Evolutionary conservation across 305 asterid genomes (phyloP).

Genomic region (Solanum hybrid): DNA sequence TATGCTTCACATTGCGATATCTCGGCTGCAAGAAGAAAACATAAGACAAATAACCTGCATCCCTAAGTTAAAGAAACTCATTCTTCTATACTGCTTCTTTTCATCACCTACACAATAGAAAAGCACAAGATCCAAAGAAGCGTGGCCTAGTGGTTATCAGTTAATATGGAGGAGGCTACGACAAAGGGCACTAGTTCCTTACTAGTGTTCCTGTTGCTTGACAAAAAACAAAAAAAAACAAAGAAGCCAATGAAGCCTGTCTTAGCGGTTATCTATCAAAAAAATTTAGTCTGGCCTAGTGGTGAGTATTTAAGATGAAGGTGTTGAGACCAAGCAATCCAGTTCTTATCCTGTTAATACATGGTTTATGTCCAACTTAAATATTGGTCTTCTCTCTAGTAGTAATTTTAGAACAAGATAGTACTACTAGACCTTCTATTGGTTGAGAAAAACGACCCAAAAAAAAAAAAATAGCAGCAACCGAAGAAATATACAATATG

Average conservation of each 20-base stretch:
- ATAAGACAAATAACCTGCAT: background rate
- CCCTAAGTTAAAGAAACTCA: background rate
- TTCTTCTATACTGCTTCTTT: background rate
- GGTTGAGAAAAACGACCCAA: background rate
- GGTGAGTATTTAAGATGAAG: background rate
- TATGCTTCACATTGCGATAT: slow-evolving; percentile 70
- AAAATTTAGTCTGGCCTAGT: background rate
- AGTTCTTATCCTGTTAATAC: background rate
- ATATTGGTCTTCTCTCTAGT: background rate
- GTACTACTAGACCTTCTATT: background rate
- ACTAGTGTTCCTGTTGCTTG: background rate
- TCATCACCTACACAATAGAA: background rate
- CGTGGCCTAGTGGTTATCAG: background rate
- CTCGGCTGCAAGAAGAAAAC: slow-evolving; percentile 52
- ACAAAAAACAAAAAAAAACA: background rate
- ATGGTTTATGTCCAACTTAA: background rate
- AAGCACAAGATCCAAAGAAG: background rate
- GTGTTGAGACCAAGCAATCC: background rate
- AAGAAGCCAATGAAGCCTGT: background rate
- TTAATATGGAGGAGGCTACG: background rate
- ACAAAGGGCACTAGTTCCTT: background rate
- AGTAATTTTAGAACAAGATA: background rate
- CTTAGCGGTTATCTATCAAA: background rate
- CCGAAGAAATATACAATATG: background rate
- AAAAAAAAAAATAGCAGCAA: background rate